A percentile compares a stretch with the other conserved stretches of the same genome.
phyloP scores from a whole-genome alignment of 768 basidiomycete species.

The Boletus vermiculosoides region DNA sequence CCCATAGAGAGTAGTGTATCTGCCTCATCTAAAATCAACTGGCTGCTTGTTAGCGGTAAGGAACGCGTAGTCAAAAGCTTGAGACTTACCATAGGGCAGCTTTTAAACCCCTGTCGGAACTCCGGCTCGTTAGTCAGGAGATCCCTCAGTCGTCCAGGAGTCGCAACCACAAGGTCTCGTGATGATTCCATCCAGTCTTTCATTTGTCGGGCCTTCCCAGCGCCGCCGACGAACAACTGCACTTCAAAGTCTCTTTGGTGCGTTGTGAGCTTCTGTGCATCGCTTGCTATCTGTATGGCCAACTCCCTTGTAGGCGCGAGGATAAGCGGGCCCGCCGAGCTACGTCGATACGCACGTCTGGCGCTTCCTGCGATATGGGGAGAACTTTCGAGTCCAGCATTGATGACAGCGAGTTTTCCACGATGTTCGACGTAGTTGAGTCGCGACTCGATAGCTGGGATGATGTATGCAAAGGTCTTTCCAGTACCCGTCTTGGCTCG shows the following conservation, averaged over 20 bases:
- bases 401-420: conserved; percentile 39
- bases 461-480: conserved; percentile 85
- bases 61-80: background rate
- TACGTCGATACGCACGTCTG: conserved; percentile 38
- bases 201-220: conserved; percentile 63
- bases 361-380: conserved; percentile 31
- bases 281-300: conserved; percentile 85
- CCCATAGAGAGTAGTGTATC: conserved; percentile 92
- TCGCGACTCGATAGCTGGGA: conserved; percentile 82
- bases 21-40: conserved; percentile 92
- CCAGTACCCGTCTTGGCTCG: conserved; percentile 89
- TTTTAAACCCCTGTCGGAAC: conserved; percentile 50
- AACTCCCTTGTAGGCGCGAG: conserved; percentile 90
- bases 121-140: conserved; percentile 57
- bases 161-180: conserved; percentile 83
- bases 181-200: conserved; percentile 60
- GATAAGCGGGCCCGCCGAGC: conserved; percentile 68
- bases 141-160: conserved; percentile 86
- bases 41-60: conserved; percentile 7
- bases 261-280: conserved; percentile 64
- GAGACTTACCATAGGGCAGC: conserved; percentile 56
- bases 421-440: conserved; percentile 52
- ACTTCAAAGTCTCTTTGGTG: conserved; percentile 68
- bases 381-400: conserved; percentile 42
- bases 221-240: conserved; percentile 75